Conservation (phyloP, 305 asterid species). For the Solanum hybrid region DNA sequence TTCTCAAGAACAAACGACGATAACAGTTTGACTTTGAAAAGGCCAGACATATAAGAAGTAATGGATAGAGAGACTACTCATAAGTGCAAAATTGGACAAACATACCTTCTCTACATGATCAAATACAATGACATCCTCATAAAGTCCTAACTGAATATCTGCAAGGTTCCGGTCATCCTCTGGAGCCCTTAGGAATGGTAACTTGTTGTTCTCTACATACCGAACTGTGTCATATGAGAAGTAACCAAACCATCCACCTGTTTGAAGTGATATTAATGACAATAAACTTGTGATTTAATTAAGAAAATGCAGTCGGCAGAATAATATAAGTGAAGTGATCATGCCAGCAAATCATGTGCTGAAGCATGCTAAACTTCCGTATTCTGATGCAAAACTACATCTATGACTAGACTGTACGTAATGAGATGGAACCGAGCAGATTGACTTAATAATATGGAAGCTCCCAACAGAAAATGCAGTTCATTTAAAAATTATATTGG, state of each 20-base stretch:
- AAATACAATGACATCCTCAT: constrained; percentile 71
- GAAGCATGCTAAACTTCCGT: constrained; percentile 24
- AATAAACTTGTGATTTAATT: neutral
- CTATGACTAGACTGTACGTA: neutral
- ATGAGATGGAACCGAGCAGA: neutral
- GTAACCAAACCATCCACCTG: constrained; percentile 98
- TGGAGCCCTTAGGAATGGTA: constrained; percentile 64
- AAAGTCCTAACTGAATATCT: constrained; percentile 86
- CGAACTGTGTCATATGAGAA: constrained; percentile 90
- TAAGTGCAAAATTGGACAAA: neutral
- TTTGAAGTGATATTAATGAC: constrained; percentile 2
- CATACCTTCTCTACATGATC: constrained; percentile 88
- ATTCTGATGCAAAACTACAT: constrained; percentile 11
- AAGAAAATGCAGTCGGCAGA: neutral
- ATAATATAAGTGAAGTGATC: neutral
- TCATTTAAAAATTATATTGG: neutral
- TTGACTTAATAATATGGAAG: neutral
- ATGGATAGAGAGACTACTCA: neutral
- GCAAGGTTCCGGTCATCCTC: constrained; percentile 73
- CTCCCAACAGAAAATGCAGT: neutral
- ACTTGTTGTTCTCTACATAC: constrained; percentile 52
- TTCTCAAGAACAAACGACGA: neutral
- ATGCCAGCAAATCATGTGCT: neutral
- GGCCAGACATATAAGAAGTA: neutral
- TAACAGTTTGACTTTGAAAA: neutral